Evolutionary conservation across 352 stramenopile species (phyloP).

Genomic region (Pythium grandisporangium): DNA sequence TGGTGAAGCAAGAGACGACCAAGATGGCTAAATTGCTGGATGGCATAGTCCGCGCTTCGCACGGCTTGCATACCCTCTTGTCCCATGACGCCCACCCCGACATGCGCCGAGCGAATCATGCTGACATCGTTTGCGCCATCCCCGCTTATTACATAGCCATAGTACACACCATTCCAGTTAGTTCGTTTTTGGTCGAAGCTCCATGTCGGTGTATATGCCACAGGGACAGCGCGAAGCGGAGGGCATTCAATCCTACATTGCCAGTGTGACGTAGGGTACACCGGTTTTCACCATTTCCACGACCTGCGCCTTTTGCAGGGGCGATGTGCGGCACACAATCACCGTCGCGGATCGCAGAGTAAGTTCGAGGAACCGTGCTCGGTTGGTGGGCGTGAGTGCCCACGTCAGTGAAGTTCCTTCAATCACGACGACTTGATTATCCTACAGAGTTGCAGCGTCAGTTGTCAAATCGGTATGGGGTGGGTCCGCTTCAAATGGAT

Average conservation of each 20-base stretch:
- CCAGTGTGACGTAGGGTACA: constrained; percentile 82
- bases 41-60: constrained; percentile 67
- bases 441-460: constrained; percentile 13
- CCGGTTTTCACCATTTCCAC: constrained; percentile 92
- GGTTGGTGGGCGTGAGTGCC: constrained; percentile 41
- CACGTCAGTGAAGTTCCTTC: constrained; percentile 53
- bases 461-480: background rate
- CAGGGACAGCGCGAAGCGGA: too few species aligned
- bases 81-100: constrained; percentile 96
- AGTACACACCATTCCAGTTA: too few species aligned
- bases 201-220: too few species aligned
- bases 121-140: constrained; percentile 99
- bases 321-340: constrained; percentile 84
- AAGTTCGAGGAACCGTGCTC: constrained; percentile 57
- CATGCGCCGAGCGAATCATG: constrained; percentile 99
- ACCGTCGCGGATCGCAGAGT: constrained; percentile 71
- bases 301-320: constrained; percentile 85
- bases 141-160: too few species aligned
- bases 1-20: constrained; percentile 65
- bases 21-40: constrained; percentile 80
- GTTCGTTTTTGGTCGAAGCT: too few species aligned
- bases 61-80: constrained; percentile 93
- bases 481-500: too few species aligned
- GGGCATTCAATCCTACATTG: constrained; percentile 89
- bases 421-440: constrained; percentile 60